Conservation (phyloP, 208 protist species). For the Ichthyophonus hoferi region DNA sequence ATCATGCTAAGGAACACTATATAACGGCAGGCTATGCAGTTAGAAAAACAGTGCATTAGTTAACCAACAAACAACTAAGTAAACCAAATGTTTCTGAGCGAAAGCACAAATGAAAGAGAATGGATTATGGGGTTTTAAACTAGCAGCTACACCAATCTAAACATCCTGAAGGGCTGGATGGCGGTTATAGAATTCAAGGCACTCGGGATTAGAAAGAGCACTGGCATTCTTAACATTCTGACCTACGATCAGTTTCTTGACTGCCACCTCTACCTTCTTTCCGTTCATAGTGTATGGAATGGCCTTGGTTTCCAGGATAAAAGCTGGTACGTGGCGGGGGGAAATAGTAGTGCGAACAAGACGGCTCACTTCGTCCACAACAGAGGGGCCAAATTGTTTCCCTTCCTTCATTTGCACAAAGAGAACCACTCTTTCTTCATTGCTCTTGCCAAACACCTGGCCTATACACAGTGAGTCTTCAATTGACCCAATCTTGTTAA, state of each 20-base stretch:
- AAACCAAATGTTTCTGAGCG: too few species aligned
- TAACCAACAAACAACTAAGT: too few species aligned
- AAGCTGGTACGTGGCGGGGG: slow-evolving; percentile 38
- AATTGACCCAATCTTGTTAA: slow-evolving; percentile 10
- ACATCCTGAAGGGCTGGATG: not conserved
- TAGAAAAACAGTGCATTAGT: too few species aligned
- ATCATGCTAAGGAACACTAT: too few species aligned
- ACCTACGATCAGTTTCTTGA: slow-evolving; percentile 30
- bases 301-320: slow-evolving; percentile 29
- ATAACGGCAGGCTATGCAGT: too few species aligned
- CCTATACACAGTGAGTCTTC: slow-evolving; percentile 35
- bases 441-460: slow-evolving; percentile 10
- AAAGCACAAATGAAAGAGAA: too few species aligned
- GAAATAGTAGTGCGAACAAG: slow-evolving; percentile 32
- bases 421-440: slow-evolving; percentile 41
- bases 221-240: not conserved
- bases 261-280: slow-evolving; percentile 48
- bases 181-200: slow-evolving; percentile 32
- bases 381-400: not conserved
- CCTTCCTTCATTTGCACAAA: slow-evolving; percentile 26
- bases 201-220: slow-evolving; percentile 33
- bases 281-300: slow-evolving; percentile 48
- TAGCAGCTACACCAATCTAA: too few species aligned
- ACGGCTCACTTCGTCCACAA: slow-evolving; percentile 10
- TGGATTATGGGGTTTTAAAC: too few species aligned